A percentile compares a stretch with the other conserved stretches of the same genome.
Evolutionary conservation across 73 alveolate species (phyloP).

Genomic region (Paramecium caudatum): DNA sequence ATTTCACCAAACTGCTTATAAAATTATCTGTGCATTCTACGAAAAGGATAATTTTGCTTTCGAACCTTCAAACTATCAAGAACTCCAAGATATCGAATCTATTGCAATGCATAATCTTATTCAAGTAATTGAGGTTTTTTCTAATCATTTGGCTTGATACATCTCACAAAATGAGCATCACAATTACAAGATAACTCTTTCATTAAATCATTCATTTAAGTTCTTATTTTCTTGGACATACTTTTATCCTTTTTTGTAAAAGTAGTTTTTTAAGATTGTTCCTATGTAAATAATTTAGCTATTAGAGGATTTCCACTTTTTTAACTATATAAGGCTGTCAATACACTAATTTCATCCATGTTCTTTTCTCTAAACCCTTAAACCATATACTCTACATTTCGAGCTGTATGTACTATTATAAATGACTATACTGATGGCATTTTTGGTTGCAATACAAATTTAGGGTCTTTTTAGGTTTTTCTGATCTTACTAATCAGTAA

Average conservation of each 20-base stretch:
- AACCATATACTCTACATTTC: conserved; percentile 88
- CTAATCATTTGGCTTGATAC: conserved; percentile 95
- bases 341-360: conserved; percentile 90
- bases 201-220: conserved; percentile 94
- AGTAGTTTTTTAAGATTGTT: not conserved
- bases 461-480: conserved; percentile 74
- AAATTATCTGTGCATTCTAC: conserved; percentile 90
- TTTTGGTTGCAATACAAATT: conserved; percentile 22
- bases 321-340: conserved; percentile 2
- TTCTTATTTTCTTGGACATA: conserved; percentile 93
- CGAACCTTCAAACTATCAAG: conserved; percentile 94
- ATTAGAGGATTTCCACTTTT: conserved; percentile 23
- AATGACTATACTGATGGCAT: conserved; percentile 69
- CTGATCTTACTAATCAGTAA: conserved; percentile 62
- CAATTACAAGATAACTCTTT: conserved; percentile 86
- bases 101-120: conserved; percentile 86
- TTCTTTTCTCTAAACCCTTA: conserved; percentile 92
- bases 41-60: conserved; percentile 94
- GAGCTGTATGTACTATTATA: conserved; percentile 90
- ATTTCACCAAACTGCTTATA: conserved; percentile 90
- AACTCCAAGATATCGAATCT: conserved; percentile 97
- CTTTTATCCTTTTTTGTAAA: conserved; percentile 63
- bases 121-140: conserved; percentile 82
- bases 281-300: conserved; percentile 4
- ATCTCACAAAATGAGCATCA: conserved; percentile 95